A percentile compares a stretch with the other conserved stretches of the same genome.
These are phyloP conservation scores for Fomes fomentarius DNA, from an alignment of 1,284 basidiomycete species.

Conservation along the genomic window DNA sequence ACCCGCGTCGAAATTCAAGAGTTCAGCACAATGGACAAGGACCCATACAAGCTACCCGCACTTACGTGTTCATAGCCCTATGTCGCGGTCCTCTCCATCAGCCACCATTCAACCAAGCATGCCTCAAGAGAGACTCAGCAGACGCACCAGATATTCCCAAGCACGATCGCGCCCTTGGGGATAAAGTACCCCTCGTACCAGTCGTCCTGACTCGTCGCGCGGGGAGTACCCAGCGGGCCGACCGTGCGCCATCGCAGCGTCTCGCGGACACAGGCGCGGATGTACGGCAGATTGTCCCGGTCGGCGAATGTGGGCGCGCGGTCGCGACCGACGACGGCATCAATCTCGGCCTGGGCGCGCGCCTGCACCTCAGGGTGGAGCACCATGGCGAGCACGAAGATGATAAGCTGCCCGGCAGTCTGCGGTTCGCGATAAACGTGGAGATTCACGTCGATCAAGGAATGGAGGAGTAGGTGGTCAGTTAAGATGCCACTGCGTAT, in stretches of 20 bases:
- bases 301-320: conserved; percentile 22
- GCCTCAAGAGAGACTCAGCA: neutral
- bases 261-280: conserved; percentile 26
- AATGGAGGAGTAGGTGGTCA: too few species aligned
- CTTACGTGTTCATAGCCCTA: conserved; percentile 45
- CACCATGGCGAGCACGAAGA: conserved; percentile 37
- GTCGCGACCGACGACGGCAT: conserved; percentile 35
- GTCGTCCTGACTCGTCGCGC: conserved; percentile 3
- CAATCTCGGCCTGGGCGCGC: conserved; percentile 39
- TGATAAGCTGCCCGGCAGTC: neutral
- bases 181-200: conserved; percentile 13
- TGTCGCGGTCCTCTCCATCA: neutral
- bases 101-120: neutral
- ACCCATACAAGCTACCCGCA: neutral
- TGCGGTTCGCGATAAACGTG: neutral
- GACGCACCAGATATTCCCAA: neutral
- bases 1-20: too few species aligned
- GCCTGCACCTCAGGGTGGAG: conserved; percentile 37
- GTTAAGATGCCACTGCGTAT: too few species aligned
- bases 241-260: conserved; percentile 22
- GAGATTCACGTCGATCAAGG: too few species aligned
- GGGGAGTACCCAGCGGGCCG: conserved; percentile 10
- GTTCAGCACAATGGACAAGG: too few species aligned
- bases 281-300: conserved; percentile 21
- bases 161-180: conserved; percentile 4